Evolutionary conservation across 306 rosid genomes (phyloP), one percentile per base, ranked within the genome.

Genomic region (Begonia masoniana): DNA sequence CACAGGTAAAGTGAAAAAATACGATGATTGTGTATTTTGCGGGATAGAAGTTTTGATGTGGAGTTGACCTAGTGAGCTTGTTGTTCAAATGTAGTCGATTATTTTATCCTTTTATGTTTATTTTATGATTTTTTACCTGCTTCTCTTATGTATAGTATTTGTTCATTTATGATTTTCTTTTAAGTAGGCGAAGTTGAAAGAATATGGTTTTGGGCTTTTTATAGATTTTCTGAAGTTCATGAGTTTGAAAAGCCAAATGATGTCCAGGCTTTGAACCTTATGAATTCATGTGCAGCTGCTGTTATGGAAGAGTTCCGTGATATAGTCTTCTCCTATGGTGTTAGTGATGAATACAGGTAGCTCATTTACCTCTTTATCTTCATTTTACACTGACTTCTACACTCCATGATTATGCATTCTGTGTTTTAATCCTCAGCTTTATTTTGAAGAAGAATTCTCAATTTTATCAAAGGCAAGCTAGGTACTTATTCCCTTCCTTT

Each of bases 211-310:
- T 48, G 51, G 46, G 57, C 19, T 45, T 59, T 41, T 59, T 52
- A 54, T 56, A 76, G 78, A 58, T 85, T 88, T 71, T 65, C 87
- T 10, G 88, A 85, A 43, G 52, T 63, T 62, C 89, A 84, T 57
- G 81, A 71, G 65, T 88, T 88, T 72, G 81, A 72, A 74, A 84
- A 88, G 75, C 97, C 94, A 7, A 88, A 85, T 71, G 97, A 85
- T 65, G 86, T 68, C 62, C 71, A 69, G 52, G 95, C 95, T 63
- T 77, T 85, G 62, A 76, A 80, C 46, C 82, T 84, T 67, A 84
- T 88, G 97, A 88, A 85, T 65, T 69, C 73, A 15, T 80, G 94
- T 78, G 87, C 95, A 45, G 57, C 70, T 64, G 77, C 80, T 49
- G 85, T 85, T 61, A 55, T 76, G 39, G 74, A 76, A 72, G 78